Conservation (phyloP, 116 monocot genomes). For the Iris pallida region DNA sequence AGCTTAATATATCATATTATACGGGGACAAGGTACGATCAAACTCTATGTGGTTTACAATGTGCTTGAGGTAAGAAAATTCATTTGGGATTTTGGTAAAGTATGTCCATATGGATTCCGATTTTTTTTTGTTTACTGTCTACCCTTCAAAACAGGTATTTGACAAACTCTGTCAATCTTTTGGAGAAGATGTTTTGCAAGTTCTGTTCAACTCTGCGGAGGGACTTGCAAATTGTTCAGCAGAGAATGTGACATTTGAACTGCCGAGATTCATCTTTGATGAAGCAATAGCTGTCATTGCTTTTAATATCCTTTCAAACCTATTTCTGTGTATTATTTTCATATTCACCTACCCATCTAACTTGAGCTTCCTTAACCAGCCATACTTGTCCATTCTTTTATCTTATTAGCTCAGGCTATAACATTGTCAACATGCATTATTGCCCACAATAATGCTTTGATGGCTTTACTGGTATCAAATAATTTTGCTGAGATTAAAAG, state of each 20-base stretch:
- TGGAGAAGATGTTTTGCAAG: slow-evolving; percentile 96
- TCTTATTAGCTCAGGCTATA: slow-evolving; percentile 93
- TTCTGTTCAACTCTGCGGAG: slow-evolving; percentile 92
- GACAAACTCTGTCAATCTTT: slow-evolving; percentile 96
- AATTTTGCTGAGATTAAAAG: slow-evolving; percentile 98
- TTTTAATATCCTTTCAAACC: slow-evolving; percentile 82
- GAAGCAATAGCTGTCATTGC: slow-evolving; percentile 63
- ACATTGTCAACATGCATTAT: slow-evolving; percentile 95
- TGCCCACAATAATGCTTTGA: slow-evolving; percentile 89
- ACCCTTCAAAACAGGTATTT: slow-evolving; percentile 59
- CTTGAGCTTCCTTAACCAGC: slow-evolving; percentile 53
- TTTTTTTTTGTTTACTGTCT: slow-evolving; percentile 3
- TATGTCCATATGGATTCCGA: background rate
- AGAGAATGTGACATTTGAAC: slow-evolving; percentile 52
- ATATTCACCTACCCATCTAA: background rate
- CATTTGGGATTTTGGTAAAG: background rate
- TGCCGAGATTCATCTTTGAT: slow-evolving; percentile 68
- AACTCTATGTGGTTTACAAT: slow-evolving; percentile 96
- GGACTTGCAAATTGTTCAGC: slow-evolving; percentile 62
- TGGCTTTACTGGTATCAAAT: slow-evolving; percentile 86
- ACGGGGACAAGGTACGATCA: slow-evolving; percentile 90
- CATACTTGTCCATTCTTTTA: slow-evolving; percentile 82
- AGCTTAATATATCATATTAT: slow-evolving; percentile 97
- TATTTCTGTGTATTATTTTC: slow-evolving; percentile 7
- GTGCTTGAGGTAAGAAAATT: slow-evolving; percentile 76